Conservation (phyloP, 2,329 filamentous ascomycete genomes). For the Parastagonospora nodorum region DNA sequence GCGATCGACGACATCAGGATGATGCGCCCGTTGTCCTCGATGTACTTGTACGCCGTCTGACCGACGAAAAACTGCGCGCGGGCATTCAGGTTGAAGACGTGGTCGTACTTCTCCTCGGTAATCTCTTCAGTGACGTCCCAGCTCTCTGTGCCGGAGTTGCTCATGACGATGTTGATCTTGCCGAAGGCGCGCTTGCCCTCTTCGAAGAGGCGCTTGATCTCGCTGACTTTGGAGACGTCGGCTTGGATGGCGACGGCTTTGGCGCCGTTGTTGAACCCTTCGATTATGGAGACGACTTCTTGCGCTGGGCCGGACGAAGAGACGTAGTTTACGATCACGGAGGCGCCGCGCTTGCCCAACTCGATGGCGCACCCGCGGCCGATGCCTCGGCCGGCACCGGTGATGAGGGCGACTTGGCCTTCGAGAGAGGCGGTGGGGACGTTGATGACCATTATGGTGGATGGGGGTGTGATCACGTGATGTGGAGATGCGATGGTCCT, state of each 20-base stretch:
- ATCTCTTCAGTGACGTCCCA: constrained; percentile 73
- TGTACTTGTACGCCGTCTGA: constrained; percentile 73
- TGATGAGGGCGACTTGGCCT: constrained; percentile 64
- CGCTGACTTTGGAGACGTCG: constrained; percentile 58
- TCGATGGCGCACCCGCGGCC: constrained; percentile 69
- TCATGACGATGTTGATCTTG: constrained; percentile 56
- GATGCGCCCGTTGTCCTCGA: constrained; percentile 71
- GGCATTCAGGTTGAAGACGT: constrained; percentile 71
- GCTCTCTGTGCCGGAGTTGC: constrained; percentile 64
- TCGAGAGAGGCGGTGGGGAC: constrained; percentile 57
- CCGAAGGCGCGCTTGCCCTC: constrained; percentile 51
- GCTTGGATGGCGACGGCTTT: constrained; percentile 63
- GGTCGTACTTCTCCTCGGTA: constrained; percentile 72
- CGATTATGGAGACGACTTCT: constrained; percentile 55
- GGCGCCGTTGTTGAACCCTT: constrained; percentile 53
- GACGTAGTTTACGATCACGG: constrained; percentile 69
- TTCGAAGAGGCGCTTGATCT: constrained; percentile 64
- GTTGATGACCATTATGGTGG: constrained; percentile 46
- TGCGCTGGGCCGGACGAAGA: constrained; percentile 57
- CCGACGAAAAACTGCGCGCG: constrained; percentile 78
- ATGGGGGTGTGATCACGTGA: constrained; percentile 18
- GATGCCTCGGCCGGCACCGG: constrained; percentile 68
- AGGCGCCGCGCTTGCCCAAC: constrained; percentile 68
- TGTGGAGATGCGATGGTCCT: constrained; percentile 12
- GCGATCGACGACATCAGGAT: constrained; percentile 78